Conservation (phyloP, 768 basidiomycete species). For the Termitomyces sp. region DNA sequence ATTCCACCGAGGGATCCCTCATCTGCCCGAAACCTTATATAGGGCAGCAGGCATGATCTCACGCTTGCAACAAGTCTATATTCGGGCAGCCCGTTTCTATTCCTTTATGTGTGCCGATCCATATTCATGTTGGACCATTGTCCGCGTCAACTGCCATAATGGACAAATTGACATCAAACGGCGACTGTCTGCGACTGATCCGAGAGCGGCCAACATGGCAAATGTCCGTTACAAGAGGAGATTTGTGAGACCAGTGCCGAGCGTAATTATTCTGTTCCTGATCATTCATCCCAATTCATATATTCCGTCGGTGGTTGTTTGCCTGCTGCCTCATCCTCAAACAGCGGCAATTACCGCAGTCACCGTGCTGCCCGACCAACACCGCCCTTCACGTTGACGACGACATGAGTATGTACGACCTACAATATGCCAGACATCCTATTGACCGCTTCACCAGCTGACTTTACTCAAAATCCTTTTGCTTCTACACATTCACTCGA, state of each 20-base stretch:
- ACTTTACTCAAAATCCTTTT: slow-evolving; percentile 69
- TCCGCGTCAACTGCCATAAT: neutral
- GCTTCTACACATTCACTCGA: slow-evolving; percentile 82
- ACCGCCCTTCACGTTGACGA: slow-evolving; percentile 15
- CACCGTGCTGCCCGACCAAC: neutral
- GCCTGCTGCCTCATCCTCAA: slow-evolving; percentile 8
- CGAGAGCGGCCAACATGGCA: neutral
- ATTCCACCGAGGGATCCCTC: slow-evolving; percentile 13
- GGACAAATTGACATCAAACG: neutral
- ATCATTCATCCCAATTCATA: neutral
- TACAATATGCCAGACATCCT: too few species aligned
- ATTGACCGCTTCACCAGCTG: slow-evolving; percentile 16
- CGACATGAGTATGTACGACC: slow-evolving; percentile 2
- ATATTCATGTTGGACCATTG: slow-evolving; percentile 2
- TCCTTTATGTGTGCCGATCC: slow-evolving; percentile 5
- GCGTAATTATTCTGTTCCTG: neutral
- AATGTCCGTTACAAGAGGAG: neutral
- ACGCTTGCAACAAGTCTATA: slow-evolving; percentile 1
- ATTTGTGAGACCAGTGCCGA: neutral
- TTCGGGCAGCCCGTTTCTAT: slow-evolving; percentile 1
- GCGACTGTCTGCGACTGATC: neutral
- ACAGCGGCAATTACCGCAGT: slow-evolving; percentile 17
- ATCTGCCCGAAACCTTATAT: slow-evolving; percentile 9
- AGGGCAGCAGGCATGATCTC: slow-evolving; percentile 5
- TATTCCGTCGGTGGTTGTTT: slow-evolving; percentile 10